Evolutionary conservation across 2,329 filamentous ascomycete genomes (phyloP).

Genomic region (Alternaria tenuissima): DNA sequence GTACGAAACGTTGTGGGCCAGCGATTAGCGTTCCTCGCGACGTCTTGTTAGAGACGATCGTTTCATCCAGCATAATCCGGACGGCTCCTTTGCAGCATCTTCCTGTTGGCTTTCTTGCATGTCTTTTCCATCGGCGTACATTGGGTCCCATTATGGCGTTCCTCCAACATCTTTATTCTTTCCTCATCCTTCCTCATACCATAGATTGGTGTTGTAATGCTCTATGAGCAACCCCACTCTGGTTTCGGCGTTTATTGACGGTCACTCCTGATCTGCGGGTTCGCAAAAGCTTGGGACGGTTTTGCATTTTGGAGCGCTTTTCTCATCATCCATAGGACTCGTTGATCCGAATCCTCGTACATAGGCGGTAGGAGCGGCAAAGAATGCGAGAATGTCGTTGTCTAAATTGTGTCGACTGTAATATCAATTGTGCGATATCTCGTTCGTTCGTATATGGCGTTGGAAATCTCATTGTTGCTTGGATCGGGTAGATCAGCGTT

Average conservation of each 20-base stretch:
- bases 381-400: conserved; percentile 31
- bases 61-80: conserved; percentile 39
- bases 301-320: conserved; percentile 45
- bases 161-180: conserved; percentile 28
- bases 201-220: conserved; percentile 45
- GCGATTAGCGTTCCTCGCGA: conserved; percentile 27
- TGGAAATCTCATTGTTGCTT: conserved; percentile 13
- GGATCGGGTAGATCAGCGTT: background rate
- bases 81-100: conserved; percentile 47
- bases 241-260: conserved; percentile 34
- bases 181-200: conserved; percentile 27
- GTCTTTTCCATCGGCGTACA: conserved; percentile 40
- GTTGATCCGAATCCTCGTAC: conserved; percentile 33
- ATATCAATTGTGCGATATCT: conserved; percentile 20
- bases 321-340: conserved; percentile 30
- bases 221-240: conserved; percentile 43
- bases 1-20: conserved; percentile 41
- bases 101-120: conserved; percentile 41
- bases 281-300: conserved; percentile 43
- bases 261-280: conserved; percentile 33
- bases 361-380: conserved; percentile 29
- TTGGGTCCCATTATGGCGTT: conserved; percentile 30
- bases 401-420: conserved; percentile 18
- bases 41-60: conserved; percentile 22
- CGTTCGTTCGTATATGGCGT: conserved; percentile 14